Percentiles rank a stretch among this genome's conserved stretches.
Conservation (phyloP, 2,329 filamentous ascomycete species). For the Aureobasidium sp. region DNA sequence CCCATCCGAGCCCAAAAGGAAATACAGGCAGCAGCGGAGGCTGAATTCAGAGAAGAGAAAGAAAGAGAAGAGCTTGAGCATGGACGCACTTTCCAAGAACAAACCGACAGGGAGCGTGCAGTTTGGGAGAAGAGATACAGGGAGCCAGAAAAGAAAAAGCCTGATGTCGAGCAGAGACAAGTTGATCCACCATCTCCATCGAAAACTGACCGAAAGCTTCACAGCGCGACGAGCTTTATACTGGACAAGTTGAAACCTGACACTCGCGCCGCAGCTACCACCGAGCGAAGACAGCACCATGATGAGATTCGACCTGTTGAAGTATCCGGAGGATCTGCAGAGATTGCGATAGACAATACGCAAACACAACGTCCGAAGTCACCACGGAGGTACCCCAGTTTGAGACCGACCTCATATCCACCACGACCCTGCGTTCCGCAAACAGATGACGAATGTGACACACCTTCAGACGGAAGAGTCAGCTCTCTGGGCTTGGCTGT, state of each 20-base stretch:
- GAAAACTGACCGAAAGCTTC: not conserved
- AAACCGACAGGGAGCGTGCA: conserved; percentile 54
- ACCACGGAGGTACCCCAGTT: conserved; percentile 5
- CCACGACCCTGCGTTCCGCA: conserved; percentile 55
- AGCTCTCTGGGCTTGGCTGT: conserved; percentile 31
- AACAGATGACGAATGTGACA: conserved; percentile 22
- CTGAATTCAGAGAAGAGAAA: conserved; percentile 51
- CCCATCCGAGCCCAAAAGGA: conserved; percentile 55
- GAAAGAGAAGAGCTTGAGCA: conserved; percentile 62
- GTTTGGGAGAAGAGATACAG: not conserved
- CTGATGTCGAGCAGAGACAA: conserved; percentile 16
- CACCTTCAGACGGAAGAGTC: not conserved
- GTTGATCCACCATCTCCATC: not conserved
- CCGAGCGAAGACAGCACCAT: not conserved
- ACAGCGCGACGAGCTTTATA: not conserved
- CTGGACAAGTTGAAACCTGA: not conserved
- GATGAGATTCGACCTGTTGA: not conserved
- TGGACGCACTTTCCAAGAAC: conserved; percentile 58
- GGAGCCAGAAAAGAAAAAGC: conserved; percentile 42
- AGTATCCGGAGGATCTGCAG: not conserved
- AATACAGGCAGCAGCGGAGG: conserved; percentile 39
- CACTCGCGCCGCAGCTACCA: too few relatives aligned
- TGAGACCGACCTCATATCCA: conserved; percentile 34
- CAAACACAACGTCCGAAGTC: not conserved
- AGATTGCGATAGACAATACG: not conserved